A percentile compares a stretch with the other conserved stretches of the same genome.
These are phyloP conservation scores for Colletotrichum euphorbiae DNA, from an alignment of 2,329 filamentous ascomycete genomes.

Conservation along the genomic window DNA sequence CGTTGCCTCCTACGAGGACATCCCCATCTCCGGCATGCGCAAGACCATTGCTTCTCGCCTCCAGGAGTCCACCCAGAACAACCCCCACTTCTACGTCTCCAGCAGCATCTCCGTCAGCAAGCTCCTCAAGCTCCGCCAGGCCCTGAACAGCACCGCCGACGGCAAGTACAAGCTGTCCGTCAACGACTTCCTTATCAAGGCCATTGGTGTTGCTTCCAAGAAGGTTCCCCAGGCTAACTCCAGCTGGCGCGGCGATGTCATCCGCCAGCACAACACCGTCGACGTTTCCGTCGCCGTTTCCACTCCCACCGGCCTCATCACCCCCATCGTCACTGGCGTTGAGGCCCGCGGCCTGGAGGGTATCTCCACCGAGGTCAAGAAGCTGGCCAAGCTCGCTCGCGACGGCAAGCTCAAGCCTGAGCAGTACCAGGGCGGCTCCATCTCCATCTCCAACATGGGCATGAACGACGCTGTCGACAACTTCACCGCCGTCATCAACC, in stretches of 20 bases:
- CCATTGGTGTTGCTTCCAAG: conserved; percentile 85
- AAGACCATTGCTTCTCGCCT: conserved; percentile 96
- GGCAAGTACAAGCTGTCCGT: conserved; percentile 99
- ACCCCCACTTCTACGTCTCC: conserved; percentile 98
- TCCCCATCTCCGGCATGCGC: conserved; percentile 90
- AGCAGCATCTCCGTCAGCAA: conserved; percentile 91
- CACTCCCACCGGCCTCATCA: conserved; percentile 94
- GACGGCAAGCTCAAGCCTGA: conserved; percentile 99
- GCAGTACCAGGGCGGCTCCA: conserved; percentile 98
- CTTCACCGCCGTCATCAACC: conserved; percentile 99
- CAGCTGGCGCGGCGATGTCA: conserved; percentile 89
- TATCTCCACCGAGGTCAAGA: conserved; percentile 92
- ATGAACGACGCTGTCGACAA: conserved; percentile 98
- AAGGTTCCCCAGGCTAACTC: conserved; percentile 98
- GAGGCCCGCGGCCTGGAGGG: conserved; percentile 86
- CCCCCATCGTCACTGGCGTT: conserved; percentile 93
- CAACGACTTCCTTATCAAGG: conserved; percentile 99
- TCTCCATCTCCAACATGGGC: conserved; percentile 99
- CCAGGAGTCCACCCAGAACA: conserved; percentile 84
- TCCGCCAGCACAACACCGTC: conserved; percentile 92
- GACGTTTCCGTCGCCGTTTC: conserved; percentile 97
- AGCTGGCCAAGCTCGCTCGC: conserved; percentile 93
- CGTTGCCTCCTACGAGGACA: conserved; percentile 77
- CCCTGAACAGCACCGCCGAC: conserved; percentile 87
- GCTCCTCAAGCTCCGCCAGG: conserved; percentile 94